These are phyloP conservation scores for Boletus subparvulus DNA, from an alignment of 768 basidiomycete genomes.

Conservation along the genomic window DNA sequence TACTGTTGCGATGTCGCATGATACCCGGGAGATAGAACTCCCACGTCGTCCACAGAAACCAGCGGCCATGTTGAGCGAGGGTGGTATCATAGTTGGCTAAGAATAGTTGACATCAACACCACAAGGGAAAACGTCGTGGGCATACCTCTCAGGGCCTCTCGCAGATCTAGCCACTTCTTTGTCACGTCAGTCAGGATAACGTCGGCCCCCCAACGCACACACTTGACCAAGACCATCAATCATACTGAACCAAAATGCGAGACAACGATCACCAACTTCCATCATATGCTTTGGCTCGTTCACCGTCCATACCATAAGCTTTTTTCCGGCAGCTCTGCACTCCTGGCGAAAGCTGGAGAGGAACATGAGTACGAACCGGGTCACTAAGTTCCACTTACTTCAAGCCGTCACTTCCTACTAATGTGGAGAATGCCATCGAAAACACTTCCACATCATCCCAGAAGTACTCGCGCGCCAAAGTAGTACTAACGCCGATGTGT, in stretches of 20 bases:
- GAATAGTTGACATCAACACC: not conserved
- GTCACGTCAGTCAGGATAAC: slow-evolving; percentile 80
- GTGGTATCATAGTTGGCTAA: slow-evolving; percentile 69
- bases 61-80: slow-evolving; percentile 57
- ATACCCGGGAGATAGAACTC: slow-evolving; percentile 57
- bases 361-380: slow-evolving; percentile 1
- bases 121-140: not conserved
- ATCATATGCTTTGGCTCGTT: slow-evolving; percentile 88
- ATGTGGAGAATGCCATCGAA: slow-evolving; percentile 72
- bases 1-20: slow-evolving; percentile 24
- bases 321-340: slow-evolving; percentile 77
- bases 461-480: slow-evolving; percentile 81
- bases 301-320: slow-evolving; percentile 94
- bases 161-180: slow-evolving; percentile 62
- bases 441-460: slow-evolving; percentile 87
- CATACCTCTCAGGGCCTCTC: slow-evolving; percentile 57
- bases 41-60: slow-evolving; percentile 73
- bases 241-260: not conserved
- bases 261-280: slow-evolving; percentile 53
- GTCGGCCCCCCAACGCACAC: slow-evolving; percentile 75
- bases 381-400: slow-evolving; percentile 41
- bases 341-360: slow-evolving; percentile 69
- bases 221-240: slow-evolving; percentile 40
- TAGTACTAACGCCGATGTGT: slow-evolving; percentile 75
- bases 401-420: slow-evolving; percentile 73